Base-by-base conservation (phyloP, 257 asterid genomes). In the Capsicum baccatum region DNA sequence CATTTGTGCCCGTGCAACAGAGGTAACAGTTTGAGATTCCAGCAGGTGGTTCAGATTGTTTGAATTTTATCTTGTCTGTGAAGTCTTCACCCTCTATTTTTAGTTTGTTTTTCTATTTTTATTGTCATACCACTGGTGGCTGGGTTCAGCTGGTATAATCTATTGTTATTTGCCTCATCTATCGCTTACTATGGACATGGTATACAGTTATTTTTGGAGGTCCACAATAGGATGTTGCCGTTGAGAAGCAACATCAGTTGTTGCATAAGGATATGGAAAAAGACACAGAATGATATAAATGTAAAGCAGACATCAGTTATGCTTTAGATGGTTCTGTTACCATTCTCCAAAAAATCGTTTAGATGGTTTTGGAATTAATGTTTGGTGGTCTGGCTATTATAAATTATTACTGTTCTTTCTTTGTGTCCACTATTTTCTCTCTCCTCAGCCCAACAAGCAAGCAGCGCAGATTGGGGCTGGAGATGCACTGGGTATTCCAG, bases 1-100 rank as follows among this genome's bases (percentile, higher is more conserved):
- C 67, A 86, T 90, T 64, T 71, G 70, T 56, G 86, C 74, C 58
- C 78, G 81, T 37, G 94, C 92, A 70, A 87, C 91, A 83, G 90
- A 92, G 67, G 97, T 92, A 80, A 89, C 93, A 83, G 89, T 92
- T 69, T 92, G 88, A 85, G 90, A 87, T 89, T 89, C 83, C 90
- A 89, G 87, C 92, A 94, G 98, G 98, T 94, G 83, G 79, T 85
- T 85, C 21, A 33, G 82, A 26, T 10, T 54, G 48, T 76, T 48
- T 26, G 19, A 26, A 3, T 21, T 78, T 78, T 78, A 52, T 54
- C 42, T 78, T 5, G 64, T 78, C 50, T 55, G 21, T 15, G 62
- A 76, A 54, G 16, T 26, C 82, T 55, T 54, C 33, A 13, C 50
- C 9, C 26, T 33, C 64, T 54, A 5, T 19, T 54, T 68, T 26